phyloP scores from a whole-genome alignment of 2,329 filamentous ascomycete species.

The Fusarium verrucosum region DNA sequence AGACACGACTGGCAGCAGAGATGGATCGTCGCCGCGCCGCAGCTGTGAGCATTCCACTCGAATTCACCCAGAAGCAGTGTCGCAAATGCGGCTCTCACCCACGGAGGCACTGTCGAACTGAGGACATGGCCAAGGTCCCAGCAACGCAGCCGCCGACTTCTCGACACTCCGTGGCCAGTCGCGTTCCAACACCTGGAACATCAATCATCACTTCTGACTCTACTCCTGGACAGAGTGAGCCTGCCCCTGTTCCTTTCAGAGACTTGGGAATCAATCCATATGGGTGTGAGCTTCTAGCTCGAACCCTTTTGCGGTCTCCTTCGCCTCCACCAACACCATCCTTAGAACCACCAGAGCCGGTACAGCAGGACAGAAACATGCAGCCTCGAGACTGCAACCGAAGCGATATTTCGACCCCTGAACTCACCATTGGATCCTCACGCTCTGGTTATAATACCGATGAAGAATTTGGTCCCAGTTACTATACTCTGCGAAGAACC shows the following conservation, averaged over 20 bases:
- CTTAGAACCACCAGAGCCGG: background rate
- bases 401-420: slow-evolving; percentile 7
- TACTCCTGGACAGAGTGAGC: background rate
- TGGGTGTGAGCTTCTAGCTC: background rate
- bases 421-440: slow-evolving; percentile 16
- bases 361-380: background rate
- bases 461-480: background rate
- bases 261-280: background rate
- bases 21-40: background rate
- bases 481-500: background rate
- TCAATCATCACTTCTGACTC: background rate
- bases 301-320: background rate
- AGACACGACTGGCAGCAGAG: slow-evolving; percentile 5
- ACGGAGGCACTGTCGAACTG: slow-evolving; percentile 16
- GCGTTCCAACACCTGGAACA: background rate
- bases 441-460: background rate
- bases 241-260: background rate
- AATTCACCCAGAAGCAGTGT: slow-evolving; percentile 22
- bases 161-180: background rate
- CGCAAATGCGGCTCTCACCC: slow-evolving; percentile 29
- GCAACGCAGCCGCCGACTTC: background rate
- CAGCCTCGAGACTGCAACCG: background rate
- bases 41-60: slow-evolving; percentile 12
- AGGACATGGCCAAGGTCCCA: background rate
- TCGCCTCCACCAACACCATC: background rate